A percentile compares a stretch with the other conserved stretches of the same genome.
phyloP scores from a whole-genome alignment of 805 yeast species.

The Ogataea trehalophila region DNA sequence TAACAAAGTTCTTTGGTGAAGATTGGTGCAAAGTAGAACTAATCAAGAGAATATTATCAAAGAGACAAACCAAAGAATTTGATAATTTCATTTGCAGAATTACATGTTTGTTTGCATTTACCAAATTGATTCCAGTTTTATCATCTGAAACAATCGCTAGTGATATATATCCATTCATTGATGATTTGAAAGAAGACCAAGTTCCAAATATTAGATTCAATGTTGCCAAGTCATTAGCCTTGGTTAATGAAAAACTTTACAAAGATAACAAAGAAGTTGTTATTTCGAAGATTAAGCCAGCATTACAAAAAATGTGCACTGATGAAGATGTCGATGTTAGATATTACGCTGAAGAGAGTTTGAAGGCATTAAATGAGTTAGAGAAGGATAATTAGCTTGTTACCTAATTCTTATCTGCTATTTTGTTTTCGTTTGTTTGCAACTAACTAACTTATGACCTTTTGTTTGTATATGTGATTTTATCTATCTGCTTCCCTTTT shows the following conservation, averaged over 20 bases:
- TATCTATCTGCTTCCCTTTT: not conserved
- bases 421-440: not conserved
- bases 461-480: not conserved
- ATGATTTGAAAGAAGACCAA: conserved; percentile 64
- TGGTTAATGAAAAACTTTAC: conserved; percentile 49
- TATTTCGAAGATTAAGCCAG: conserved; percentile 51
- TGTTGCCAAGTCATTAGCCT: conserved; percentile 78
- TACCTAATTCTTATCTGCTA: not conserved
- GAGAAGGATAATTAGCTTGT: not conserved
- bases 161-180: conserved; percentile 75
- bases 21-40: conserved; percentile 89
- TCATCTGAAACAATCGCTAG: conserved; percentile 49
- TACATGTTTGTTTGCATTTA: conserved; percentile 83
- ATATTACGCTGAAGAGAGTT: conserved; percentile 66
- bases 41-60: conserved; percentile 63
- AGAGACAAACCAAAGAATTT: conserved; percentile 32
- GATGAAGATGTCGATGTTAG: conserved; percentile 89
- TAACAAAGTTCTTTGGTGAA: conserved; percentile 85
- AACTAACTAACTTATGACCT: not conserved
- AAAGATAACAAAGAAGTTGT: conserved; percentile 36
- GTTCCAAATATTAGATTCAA: conserved; percentile 96
- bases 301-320: conserved; percentile 55
- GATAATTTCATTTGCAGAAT: conserved; percentile 84
- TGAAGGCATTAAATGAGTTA: conserved; percentile 15
- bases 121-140: conserved; percentile 75